These are phyloP conservation scores for Apiospora rasikravindrae DNA, from an alignment of 2,329 filamentous ascomycete species.

Conservation along the genomic window DNA sequence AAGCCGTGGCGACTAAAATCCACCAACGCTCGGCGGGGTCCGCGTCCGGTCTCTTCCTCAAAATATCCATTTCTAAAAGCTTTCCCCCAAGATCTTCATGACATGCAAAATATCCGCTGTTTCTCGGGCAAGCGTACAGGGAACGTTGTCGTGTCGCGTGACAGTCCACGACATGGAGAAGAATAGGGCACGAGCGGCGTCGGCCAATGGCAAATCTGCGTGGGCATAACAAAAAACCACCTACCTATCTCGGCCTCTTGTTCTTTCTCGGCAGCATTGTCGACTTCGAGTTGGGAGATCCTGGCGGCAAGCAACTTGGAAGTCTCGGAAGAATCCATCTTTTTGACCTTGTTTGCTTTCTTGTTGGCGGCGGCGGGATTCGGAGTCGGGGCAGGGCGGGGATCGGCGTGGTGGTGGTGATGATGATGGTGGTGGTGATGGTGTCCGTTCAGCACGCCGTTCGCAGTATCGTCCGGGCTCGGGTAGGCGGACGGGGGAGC, in stretches of 20 bases:
- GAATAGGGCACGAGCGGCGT: background rate
- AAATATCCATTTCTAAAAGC: background rate
- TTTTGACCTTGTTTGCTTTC: slow-evolving; percentile 88
- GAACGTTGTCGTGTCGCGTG: background rate
- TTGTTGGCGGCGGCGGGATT: slow-evolving; percentile 63
- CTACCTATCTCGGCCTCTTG: slow-evolving; percentile 94
- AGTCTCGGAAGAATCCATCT: slow-evolving; percentile 86
- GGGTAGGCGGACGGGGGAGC: slow-evolving; percentile 33
- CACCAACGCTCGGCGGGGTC: background rate
- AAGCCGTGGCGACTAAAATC: background rate
- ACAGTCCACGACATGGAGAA: background rate
- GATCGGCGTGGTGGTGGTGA: slow-evolving; percentile 48
- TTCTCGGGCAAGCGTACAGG: background rate
- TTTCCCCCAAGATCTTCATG: background rate
- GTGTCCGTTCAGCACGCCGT: slow-evolving; percentile 38
- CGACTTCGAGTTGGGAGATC: slow-evolving; percentile 93
- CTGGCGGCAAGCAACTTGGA: slow-evolving; percentile 90
- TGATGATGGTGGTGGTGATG: slow-evolving; percentile 38
- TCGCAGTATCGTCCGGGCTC: slow-evolving; percentile 39
- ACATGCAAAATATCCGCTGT: background rate
- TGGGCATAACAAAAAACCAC: slow-evolving; percentile 34
- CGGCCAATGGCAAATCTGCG: background rate
- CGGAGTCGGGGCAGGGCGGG: slow-evolving; percentile 48
- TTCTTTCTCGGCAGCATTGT: slow-evolving; percentile 91
- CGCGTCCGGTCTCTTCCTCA: background rate